Percentiles rank a stretch among this genome's conserved stretches.
Evolutionary conservation across 805 yeast genomes (phyloP).

Genomic region (Lachancea sp.): DNA sequence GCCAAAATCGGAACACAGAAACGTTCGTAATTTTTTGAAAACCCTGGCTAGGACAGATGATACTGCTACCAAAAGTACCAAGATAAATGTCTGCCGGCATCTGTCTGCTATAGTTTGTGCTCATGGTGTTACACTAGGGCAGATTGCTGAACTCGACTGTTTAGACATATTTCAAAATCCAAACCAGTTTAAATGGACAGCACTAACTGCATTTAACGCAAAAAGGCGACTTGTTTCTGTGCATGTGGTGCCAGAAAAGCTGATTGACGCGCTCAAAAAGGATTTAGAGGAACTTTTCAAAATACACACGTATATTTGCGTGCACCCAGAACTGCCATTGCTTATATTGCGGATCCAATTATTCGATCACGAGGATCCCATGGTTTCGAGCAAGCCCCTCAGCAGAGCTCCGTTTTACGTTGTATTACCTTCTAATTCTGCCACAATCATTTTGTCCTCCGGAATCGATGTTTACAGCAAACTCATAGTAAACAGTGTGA

Average conservation of each 20-base stretch:
- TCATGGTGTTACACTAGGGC: slow-evolving; percentile 20
- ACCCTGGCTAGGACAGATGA: slow-evolving; percentile 9
- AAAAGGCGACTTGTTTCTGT: slow-evolving; percentile 28
- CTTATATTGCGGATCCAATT: slow-evolving; percentile 60
- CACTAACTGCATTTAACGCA: slow-evolving; percentile 26
- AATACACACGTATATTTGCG: slow-evolving; percentile 59
- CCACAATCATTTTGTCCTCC: slow-evolving; percentile 54
- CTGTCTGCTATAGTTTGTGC: slow-evolving; percentile 18
- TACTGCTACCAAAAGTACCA: slow-evolving; percentile 7
- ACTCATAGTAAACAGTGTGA: slow-evolving; percentile 55
- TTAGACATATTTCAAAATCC: slow-evolving; percentile 59
- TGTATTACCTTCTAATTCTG: slow-evolving; percentile 61
- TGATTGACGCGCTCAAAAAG: slow-evolving; percentile 42
- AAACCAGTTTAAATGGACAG: slow-evolving; percentile 33
- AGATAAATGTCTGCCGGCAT: slow-evolving; percentile 13
- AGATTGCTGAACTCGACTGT: slow-evolving; percentile 62
- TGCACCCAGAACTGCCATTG: slow-evolving; percentile 58
- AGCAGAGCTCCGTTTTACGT: slow-evolving; percentile 39
- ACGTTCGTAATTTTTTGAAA: neutral
- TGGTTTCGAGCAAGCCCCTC: neutral
- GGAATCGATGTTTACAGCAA: slow-evolving; percentile 42
- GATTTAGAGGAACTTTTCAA: slow-evolving; percentile 48
- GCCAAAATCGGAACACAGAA: slow-evolving; percentile 12
- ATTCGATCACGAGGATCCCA: slow-evolving; percentile 42
- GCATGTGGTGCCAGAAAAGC: slow-evolving; percentile 42